These are phyloP conservation scores for Candida broadrunensis DNA, from an alignment of 805 yeast species.

Conservation along the genomic window DNA sequence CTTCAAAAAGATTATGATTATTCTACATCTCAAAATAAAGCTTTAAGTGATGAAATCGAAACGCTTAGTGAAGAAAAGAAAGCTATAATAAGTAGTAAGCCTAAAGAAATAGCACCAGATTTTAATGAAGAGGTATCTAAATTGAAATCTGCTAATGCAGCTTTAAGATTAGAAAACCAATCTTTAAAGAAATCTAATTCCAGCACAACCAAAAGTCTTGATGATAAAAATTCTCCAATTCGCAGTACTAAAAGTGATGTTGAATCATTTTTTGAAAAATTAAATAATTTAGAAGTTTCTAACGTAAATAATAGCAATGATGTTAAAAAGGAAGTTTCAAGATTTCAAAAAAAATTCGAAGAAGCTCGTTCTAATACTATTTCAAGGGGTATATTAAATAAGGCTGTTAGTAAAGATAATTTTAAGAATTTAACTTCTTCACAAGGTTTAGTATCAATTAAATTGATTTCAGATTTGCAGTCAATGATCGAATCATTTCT, in stretches of 20 bases:
- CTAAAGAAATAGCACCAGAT: conserved; percentile 5
- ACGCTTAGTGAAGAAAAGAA: conserved; percentile 13
- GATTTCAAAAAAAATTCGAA: conserved; percentile 53
- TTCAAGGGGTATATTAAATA: conserved; percentile 13
- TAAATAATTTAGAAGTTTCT: conserved; percentile 2
- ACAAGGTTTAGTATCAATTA: conserved; percentile 46
- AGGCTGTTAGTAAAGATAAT: conserved; percentile 16
- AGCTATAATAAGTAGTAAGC: conserved; percentile 1
- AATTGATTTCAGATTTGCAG: conserved; percentile 44
- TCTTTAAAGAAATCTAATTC: conserved; percentile 23
- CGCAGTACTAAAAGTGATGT: conserved; percentile 3
- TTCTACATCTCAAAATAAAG: conserved; percentile 15
- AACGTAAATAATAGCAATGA: conserved; percentile 1
- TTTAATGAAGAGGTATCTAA: conserved; percentile 22
- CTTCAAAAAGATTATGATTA: conserved; percentile 21
- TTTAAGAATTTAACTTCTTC: conserved; percentile 27
- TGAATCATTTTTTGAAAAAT: conserved; percentile 8
- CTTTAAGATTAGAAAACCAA: conserved; percentile 36
- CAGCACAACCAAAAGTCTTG: background rate
- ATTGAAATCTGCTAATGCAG: conserved; percentile 27
- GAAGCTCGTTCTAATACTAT: conserved; percentile 39
- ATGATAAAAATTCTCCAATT: background rate
- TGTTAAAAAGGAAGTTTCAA: conserved; percentile 28
- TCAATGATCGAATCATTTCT: conserved; percentile 47
- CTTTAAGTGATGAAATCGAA: conserved; percentile 18